These are phyloP conservation scores for Zasmidium cellare DNA, from an alignment of 2,329 filamentous ascomycete genomes.

Conservation along the genomic window DNA sequence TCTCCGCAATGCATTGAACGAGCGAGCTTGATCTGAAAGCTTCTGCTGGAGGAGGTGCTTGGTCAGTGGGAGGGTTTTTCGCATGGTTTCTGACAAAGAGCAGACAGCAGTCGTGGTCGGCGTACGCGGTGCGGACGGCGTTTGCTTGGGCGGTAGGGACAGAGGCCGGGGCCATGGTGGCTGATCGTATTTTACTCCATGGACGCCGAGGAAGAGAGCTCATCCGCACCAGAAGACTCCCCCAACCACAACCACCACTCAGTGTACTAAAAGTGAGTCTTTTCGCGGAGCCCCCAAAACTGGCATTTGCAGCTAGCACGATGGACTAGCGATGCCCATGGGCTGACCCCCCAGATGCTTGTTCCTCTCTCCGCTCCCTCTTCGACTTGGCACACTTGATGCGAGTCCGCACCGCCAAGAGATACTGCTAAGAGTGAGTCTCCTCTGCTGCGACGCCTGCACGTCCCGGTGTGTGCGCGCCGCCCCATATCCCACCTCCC, in stretches of 20 bases:
- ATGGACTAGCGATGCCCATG: too few species aligned
- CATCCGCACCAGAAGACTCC: not conserved
- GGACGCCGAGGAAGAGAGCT: not conserved
- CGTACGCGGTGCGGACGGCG: too few species aligned
- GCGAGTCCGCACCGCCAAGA: not conserved
- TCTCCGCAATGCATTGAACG: not conserved
- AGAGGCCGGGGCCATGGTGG: not conserved
- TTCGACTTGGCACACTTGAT: not conserved
- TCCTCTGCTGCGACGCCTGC: too few species aligned
- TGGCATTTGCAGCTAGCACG: too few species aligned
- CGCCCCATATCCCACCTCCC: too few species aligned
- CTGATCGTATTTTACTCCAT: not conserved
- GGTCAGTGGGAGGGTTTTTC: not conserved
- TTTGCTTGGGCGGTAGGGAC: too few species aligned
- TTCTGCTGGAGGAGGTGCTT: not conserved
- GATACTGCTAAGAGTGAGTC: too few species aligned
- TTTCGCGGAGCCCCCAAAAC: too few species aligned
- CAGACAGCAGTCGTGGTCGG: not conserved
- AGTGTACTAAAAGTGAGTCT: too few species aligned
- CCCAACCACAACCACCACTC: not conserved
- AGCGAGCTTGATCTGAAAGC: not conserved
- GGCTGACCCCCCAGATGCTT: not conserved
- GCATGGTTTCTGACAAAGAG: not conserved
- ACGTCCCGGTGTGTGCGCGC: too few species aligned
- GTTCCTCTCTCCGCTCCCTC: not conserved